These are phyloP conservation scores for Neurospora tetrasperma DNA, from an alignment of 495 filamentous ascomycete genomes.

Conservation along the genomic window DNA sequence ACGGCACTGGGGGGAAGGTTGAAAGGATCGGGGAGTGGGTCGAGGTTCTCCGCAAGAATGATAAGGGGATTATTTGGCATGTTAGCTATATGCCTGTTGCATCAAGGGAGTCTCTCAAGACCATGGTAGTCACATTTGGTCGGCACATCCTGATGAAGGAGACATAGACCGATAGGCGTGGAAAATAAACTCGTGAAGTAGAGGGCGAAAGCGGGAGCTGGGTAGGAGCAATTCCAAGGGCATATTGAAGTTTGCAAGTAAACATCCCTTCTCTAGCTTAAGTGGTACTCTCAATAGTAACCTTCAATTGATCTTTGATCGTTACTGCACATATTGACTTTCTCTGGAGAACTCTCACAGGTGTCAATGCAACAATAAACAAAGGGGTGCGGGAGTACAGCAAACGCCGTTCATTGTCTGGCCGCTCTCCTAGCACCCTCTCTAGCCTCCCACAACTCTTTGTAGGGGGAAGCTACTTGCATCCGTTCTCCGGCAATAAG, in stretches of 20 bases:
- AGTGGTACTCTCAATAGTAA: neutral
- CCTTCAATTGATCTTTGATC: neutral
- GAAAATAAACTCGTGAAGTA: neutral
- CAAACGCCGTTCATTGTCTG: neutral
- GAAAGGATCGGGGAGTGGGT: too few relatives aligned
- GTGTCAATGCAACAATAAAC: neutral
- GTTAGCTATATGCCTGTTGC: neutral
- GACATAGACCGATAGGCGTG: neutral
- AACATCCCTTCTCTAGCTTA: neutral
- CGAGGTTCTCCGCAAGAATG: neutral
- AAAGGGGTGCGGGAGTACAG: neutral
- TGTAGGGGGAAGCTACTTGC: neutral
- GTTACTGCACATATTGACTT: neutral
- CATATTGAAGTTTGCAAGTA: neutral
- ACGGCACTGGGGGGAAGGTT: neutral
- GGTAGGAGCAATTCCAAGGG: neutral
- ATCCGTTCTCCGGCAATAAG: neutral
- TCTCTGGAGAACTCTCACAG: too few relatives aligned
- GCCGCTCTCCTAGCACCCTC: neutral
- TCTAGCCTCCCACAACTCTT: neutral
- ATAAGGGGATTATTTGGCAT: neutral
- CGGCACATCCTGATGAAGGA: neutral
- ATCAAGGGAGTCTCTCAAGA: fast-evolving
- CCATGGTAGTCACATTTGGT: neutral
- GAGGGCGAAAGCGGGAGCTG: neutral